These are phyloP conservation scores for Nicotiana attenuata DNA, from an alignment of 257 asterid species.

Conservation along the genomic window DNA sequence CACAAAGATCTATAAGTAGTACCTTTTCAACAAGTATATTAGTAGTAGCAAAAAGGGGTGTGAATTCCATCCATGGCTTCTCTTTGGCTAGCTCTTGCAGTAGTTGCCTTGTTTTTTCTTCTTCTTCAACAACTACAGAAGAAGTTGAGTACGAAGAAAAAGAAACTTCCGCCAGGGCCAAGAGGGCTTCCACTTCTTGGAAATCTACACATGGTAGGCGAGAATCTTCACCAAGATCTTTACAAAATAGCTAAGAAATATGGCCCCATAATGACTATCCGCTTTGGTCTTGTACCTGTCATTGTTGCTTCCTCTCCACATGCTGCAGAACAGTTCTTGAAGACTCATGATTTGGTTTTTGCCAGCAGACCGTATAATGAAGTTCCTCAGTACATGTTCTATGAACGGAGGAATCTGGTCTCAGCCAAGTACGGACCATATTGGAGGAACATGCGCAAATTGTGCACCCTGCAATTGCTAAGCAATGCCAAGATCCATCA, in stretches of 20 bases:
- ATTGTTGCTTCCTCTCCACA: slow-evolving; percentile 8
- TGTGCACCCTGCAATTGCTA: background rate
- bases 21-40: background rate
- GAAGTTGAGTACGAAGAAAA: background rate
- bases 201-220: background rate
- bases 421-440: slow-evolving; percentile 7
- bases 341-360: slow-evolving; percentile 9
- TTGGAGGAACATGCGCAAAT: slow-evolving; percentile 14
- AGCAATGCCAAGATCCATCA: background rate
- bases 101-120: background rate
- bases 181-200: background rate
- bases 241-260: background rate
- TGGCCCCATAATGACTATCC: background rate
- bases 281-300: background rate
- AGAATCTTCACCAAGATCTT: slow-evolving; percentile 4
- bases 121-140: background rate
- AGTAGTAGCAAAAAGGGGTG: background rate
- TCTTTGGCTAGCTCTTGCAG: background rate
- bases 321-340: slow-evolving; percentile 14
- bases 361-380: slow-evolving; percentile 8
- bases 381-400: background rate
- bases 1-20: background rate
- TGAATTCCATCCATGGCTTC: background rate
- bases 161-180: slow-evolving; percentile 7
- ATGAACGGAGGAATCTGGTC: background rate